These are phyloP conservation scores for Hymenoscyphus repandus DNA, from an alignment of 2,329 filamentous ascomycete species.

Conservation along the genomic window DNA sequence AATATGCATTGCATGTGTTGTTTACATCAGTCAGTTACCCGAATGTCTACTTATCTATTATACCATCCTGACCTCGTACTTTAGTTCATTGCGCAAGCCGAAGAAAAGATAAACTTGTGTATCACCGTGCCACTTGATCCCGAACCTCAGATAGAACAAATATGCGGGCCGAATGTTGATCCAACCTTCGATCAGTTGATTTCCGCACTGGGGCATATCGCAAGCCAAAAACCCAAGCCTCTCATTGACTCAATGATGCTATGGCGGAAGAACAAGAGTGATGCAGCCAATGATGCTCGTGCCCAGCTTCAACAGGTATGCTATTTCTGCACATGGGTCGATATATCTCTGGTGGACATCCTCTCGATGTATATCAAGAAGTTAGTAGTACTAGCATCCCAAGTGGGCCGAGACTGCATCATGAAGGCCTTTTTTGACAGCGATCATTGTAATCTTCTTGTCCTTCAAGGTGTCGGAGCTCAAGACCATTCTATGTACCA, in stretches of 20 bases:
- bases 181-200: constrained; percentile 91
- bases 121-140: constrained; percentile 73
- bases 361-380: background rate
- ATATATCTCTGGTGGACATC: background rate
- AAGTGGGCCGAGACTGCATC: too few species aligned
- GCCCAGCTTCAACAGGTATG: constrained; percentile 48
- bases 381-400: too few species aligned
- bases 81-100: constrained; percentile 90
- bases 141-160: constrained; percentile 78
- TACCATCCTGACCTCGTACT: constrained; percentile 30
- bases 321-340: background rate
- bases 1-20: constrained; percentile 93
- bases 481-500: background rate
- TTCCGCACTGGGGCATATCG: constrained; percentile 87
- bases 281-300: constrained; percentile 70
- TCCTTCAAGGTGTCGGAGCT: background rate
- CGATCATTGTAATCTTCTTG: background rate
- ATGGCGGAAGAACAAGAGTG: constrained; percentile 94
- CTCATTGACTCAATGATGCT: constrained; percentile 97
- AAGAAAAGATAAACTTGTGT: constrained; percentile 89
- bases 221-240: constrained; percentile 87
- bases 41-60: constrained; percentile 1
- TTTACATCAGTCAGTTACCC: constrained; percentile 72
- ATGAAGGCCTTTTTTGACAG: background rate
- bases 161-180: constrained; percentile 88